Evolutionary conservation across 441 rosid species (phyloP), one percentile per base, ranked within the genome.

Genomic region (Gossypium davidsonii): DNA sequence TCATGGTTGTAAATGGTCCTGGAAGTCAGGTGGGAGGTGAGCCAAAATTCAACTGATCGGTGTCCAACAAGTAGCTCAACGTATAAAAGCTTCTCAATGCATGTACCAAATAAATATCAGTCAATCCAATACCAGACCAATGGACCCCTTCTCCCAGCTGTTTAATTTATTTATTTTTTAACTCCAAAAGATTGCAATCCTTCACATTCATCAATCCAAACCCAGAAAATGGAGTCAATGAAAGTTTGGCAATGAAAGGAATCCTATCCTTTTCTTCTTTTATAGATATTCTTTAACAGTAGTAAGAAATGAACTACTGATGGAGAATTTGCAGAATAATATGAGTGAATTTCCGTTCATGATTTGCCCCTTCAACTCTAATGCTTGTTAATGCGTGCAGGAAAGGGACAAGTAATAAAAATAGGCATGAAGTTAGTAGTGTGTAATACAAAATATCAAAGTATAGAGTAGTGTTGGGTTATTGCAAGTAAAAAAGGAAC

Each of bases 401-500:
- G n/a, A 5, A 21, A 48, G 48, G 48, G n/a, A 15, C 25, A 15
- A 8, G 48, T 34, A 34, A 34, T 17, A 23, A 62, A 62, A 34
- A 34, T 34, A 62, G 48, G 6, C 23, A 34, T 3, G 48, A 34
- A n/a, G 39, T 34, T 34, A 34, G 39, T 6, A 37, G 17, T 15
- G 57, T 6, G 25, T 17, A 14, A 6, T 25, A 67, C 21, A 37
- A 39, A 8, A 34, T 61, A 62, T 62, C 67, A 17, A 62, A 56
- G 60, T 37, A 23, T 11, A 49, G 14, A 20, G 18, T 57, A 39
- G n/a, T 18, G n/a, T 59, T 69, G 81, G 76, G 63, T 66, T 70
- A 53, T 58, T 76, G 77, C 75, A 65, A 62, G 56, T 62, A 48
- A 46, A 67, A 4, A 49, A 23, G 17, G 34, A 49, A 59, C 66